Base-by-base conservation (phyloP, 2,329 filamentous ascomycete species). In the Tolypocladium ovalisporum region DNA sequence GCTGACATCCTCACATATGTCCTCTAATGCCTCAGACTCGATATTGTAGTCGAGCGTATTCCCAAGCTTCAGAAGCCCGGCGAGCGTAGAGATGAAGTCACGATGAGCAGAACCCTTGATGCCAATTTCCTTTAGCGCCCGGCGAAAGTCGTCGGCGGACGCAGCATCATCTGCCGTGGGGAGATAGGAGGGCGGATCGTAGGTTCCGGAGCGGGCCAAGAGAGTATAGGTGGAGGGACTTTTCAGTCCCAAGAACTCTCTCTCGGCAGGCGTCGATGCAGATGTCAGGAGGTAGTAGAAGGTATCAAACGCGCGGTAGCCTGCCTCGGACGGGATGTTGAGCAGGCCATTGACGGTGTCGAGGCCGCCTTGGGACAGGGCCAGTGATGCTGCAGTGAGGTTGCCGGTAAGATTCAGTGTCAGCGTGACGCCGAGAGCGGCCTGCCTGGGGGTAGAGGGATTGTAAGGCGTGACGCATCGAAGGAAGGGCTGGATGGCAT, bases 261-360 rank as follows among this genome's bases (percentile, higher is more conserved):
- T 81, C 74, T 99, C 94, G 1, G 90, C 87, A 4, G 88, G 85
- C 1, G 90, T 94, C 0, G 94, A 96, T 0, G 89, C 88, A n/a
- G 89, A 91, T 0, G 92, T 95, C 47, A 97, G 80, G 1, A 99
- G 83, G 66, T 97, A 97, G 75, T 99, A 97, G 69, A 99, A 97
- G 54, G 96, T 94, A 68, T 99, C 93, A 65, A 99, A 99, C 4
- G 93, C 94, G 61, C 94, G 86, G 71, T 90, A 90, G 15, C 94
- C 94, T 8, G 84, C 68, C 67, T 96, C 85, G 0, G 85, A 73
- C 0, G 94, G 89, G 19, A 99, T 84, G 57, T 88, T 85, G 19
- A 97, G 77, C 13, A 99, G 78, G 47, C 93, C 94, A 61, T 84
- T 84, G 24, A 79, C 75, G 0, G 91, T 94, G 68, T 99, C 89